Percentiles rank a stretch among this genome's conserved stretches.
phyloP scores from a whole-genome alignment of 352 stramenopile genomes.

The Globisporangium okanoganense region DNA sequence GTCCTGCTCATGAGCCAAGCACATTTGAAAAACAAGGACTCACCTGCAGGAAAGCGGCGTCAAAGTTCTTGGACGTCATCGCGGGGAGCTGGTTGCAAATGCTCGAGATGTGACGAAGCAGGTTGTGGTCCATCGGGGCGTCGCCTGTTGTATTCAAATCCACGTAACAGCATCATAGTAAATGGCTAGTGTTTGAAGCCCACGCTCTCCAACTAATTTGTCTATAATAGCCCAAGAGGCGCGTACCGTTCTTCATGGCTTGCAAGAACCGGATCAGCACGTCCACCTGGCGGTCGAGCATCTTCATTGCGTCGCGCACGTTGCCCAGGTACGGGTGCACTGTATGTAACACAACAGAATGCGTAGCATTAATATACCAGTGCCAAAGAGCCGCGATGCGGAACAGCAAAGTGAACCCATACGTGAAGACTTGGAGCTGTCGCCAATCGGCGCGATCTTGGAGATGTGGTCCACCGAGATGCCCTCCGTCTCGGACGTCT shows the following conservation, averaged over 20 bases:
- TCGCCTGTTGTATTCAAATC: conserved; percentile 28
- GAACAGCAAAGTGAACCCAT: conserved; percentile 15
- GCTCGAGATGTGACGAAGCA: conserved; percentile 84
- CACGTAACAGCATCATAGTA: background rate
- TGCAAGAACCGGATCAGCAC: conserved; percentile 71
- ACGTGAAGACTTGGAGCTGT: conserved; percentile 71
- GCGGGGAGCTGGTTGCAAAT: conserved; percentile 83
- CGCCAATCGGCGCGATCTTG: conserved; percentile 73
- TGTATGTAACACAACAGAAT: conserved; percentile 22
- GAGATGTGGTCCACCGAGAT: conserved; percentile 89
- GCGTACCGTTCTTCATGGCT: conserved; percentile 67
- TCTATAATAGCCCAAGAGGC: background rate
- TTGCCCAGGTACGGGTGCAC: conserved; percentile 80
- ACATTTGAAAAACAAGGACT: background rate
- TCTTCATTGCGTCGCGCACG: conserved; percentile 79
- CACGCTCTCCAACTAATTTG: no score
- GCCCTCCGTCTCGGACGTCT: conserved; percentile 83
- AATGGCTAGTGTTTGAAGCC: no score
- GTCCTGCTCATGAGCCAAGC: background rate
- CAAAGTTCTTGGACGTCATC: conserved; percentile 73
- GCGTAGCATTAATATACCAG: background rate
- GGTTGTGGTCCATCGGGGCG: conserved; percentile 65
- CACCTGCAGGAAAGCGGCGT: conserved; percentile 64
- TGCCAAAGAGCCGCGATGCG: background rate
- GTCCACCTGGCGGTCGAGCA: conserved; percentile 80